These are phyloP conservation scores for Rhododendron vialii DNA, from an alignment of 148 eudicot species.

Conservation along the genomic window DNA sequence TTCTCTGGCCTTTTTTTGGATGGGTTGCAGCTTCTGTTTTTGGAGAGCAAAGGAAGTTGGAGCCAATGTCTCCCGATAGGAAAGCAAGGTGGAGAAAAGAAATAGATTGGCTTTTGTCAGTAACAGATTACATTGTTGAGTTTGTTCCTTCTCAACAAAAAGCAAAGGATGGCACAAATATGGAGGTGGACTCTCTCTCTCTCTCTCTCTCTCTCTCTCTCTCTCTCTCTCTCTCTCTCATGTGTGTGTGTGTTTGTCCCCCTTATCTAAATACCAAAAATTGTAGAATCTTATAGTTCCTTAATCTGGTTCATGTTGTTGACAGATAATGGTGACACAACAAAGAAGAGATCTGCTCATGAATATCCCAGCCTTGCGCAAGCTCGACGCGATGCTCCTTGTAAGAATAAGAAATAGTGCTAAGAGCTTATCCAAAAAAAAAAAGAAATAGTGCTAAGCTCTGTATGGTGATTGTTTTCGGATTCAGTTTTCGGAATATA, in stretches of 20 bases:
- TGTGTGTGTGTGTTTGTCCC: neutral
- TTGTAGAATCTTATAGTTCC: neutral
- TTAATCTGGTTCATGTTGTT: neutral
- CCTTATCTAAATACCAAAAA: neutral
- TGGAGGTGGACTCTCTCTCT: slow-evolving; percentile 34
- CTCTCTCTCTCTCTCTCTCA: neutral
- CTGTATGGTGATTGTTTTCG: neutral
- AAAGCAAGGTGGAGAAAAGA: slow-evolving; percentile 58
- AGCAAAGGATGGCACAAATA: slow-evolving; percentile 40
- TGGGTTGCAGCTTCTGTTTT: slow-evolving; percentile 55
- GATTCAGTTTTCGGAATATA: neutral
- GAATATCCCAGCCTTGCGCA: slow-evolving; percentile 59
- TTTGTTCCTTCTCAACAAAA: slow-evolving; percentile 51
- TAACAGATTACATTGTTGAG: slow-evolving; percentile 61
- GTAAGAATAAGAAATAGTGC: slow-evolving; percentile 23
- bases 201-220: slow-evolving; percentile 2
- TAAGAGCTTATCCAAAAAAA: neutral
- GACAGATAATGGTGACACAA: slow-evolving; percentile 55
- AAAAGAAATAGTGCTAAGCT: neutral
- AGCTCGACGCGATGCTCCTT: slow-evolving; percentile 64
- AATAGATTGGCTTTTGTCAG: slow-evolving; percentile 64
- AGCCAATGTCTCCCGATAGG: slow-evolving; percentile 55
- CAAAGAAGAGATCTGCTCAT: slow-evolving; percentile 53
- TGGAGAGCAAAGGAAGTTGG: slow-evolving; percentile 51
- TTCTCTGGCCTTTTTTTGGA: neutral